Evolutionary conservation across 1,139 yeast species (phyloP).

Genomic region (Casaregolazyma lundiana): DNA sequence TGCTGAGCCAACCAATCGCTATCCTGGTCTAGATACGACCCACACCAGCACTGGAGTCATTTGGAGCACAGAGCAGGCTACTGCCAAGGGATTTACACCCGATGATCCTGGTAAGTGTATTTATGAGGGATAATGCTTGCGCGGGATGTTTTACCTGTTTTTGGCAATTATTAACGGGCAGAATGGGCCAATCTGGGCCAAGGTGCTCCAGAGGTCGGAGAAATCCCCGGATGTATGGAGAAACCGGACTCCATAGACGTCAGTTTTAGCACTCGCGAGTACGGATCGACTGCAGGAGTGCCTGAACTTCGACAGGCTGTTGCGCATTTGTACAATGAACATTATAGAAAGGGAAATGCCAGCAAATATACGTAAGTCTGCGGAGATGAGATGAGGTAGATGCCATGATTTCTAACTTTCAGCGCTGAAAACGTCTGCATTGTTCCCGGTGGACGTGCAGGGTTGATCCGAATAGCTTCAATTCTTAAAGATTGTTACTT

Average conservation of each 20-base stretch:
- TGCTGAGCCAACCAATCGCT: slow-evolving; percentile 34
- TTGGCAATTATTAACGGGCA: neutral
- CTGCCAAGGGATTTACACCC: slow-evolving; percentile 53
- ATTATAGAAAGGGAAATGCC: slow-evolving; percentile 47
- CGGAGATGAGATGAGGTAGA: neutral
- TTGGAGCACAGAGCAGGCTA: slow-evolving; percentile 66
- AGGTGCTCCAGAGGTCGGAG: slow-evolving; percentile 69
- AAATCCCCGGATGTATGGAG: slow-evolving; percentile 56
- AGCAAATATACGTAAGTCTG: slow-evolving; percentile 46
- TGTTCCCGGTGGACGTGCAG: slow-evolving; percentile 70
- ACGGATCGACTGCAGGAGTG: slow-evolving; percentile 64
- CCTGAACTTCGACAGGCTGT: slow-evolving; percentile 57
- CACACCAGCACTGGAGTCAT: slow-evolving; percentile 66
- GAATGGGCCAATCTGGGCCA: slow-evolving; percentile 67
- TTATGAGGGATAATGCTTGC: neutral
- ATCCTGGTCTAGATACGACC: slow-evolving; percentile 59
- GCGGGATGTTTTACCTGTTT: neutral
- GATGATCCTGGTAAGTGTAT: slow-evolving; percentile 33
- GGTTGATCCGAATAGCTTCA: slow-evolving; percentile 62
- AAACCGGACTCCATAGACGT: slow-evolving; percentile 52
- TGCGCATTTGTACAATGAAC: slow-evolving; percentile 55
- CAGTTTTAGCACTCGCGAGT: slow-evolving; percentile 53
- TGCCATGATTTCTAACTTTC: neutral
- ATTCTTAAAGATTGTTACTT: slow-evolving; percentile 58
- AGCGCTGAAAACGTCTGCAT: slow-evolving; percentile 57